Evolutionary conservation across 768 basidiomycete species (phyloP).

Genomic region (Cystofilobasidium bisporidii): DNA sequence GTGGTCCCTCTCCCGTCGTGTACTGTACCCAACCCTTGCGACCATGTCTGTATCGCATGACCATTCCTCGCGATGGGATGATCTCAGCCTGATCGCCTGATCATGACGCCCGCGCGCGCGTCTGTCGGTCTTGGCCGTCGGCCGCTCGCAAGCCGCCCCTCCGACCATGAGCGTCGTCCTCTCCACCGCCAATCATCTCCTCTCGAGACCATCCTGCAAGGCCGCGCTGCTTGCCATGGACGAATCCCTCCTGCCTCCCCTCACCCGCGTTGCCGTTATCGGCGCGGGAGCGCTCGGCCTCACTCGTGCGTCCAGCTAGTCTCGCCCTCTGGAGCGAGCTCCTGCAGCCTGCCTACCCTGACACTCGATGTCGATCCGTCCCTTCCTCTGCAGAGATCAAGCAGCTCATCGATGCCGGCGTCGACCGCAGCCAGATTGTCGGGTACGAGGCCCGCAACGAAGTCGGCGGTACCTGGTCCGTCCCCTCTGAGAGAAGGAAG

Average conservation of each 20-base stretch:
- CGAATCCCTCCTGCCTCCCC: constrained; percentile 8
- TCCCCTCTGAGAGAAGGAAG: too few relatives aligned
- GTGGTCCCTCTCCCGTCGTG: too few relatives aligned
- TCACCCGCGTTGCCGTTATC: constrained; percentile 13
- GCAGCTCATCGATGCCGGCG: constrained; percentile 16
- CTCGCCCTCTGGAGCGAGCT: neutral
- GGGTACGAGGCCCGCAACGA: constrained; percentile 17
- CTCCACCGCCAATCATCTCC: neutral
- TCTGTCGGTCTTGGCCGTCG: too few relatives aligned
- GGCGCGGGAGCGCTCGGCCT: constrained; percentile 20
- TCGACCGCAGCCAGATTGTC: constrained; percentile 10
- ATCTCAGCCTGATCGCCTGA: too few relatives aligned
- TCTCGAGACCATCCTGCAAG: neutral
- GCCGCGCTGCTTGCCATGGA: neutral
- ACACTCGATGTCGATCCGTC: neutral
- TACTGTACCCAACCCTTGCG: too few relatives aligned
- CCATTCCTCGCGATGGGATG: too few relatives aligned
- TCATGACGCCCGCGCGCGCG: too few relatives aligned
- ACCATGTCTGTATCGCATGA: too few relatives aligned
- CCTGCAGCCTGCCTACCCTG: too few relatives aligned
- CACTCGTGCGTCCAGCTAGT: neutral
- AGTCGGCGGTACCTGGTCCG: constrained; percentile 22
- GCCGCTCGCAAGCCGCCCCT: too few relatives aligned
- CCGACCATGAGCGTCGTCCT: too few relatives aligned
- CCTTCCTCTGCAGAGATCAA: neutral